Evolutionary conservation across 345 rosid species (phyloP).

Genomic region (Lumnitzera littorea): DNA sequence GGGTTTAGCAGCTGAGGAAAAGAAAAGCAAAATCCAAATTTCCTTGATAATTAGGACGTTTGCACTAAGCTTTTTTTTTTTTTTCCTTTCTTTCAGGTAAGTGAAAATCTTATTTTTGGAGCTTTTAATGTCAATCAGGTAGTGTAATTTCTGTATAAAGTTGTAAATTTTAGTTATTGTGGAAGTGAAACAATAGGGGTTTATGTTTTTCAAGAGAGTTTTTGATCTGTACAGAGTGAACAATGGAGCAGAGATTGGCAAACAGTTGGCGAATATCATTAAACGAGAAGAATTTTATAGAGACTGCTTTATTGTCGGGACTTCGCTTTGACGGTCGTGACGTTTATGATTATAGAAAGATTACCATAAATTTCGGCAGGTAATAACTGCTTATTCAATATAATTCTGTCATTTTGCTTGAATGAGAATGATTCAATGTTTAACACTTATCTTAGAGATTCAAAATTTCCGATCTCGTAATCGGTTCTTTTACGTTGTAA

Average conservation of each 20-base stretch:
- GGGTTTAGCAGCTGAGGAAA: too few species aligned
- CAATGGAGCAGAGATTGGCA: slow-evolving; percentile 75
- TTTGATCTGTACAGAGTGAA: background rate
- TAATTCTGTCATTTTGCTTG: background rate
- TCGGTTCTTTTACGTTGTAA: background rate
- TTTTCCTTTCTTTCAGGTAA: too few species aligned
- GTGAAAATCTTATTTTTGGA: too few species aligned
- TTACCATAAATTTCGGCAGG: slow-evolving; percentile 88
- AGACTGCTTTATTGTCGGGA: slow-evolving; percentile 71
- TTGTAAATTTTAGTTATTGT: too few species aligned
- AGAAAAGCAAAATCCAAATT: too few species aligned
- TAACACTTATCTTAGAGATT: background rate
- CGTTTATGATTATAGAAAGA: slow-evolving; percentile 74
- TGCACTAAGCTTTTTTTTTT: too few species aligned
- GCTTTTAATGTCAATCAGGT: too few species aligned
- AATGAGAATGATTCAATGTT: background rate
- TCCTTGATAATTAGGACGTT: too few species aligned
- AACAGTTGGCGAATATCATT: slow-evolving; percentile 68
- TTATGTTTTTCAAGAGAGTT: too few species aligned
- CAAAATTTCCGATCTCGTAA: background rate
- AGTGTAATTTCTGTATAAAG: too few species aligned
- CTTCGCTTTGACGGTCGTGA: slow-evolving; percentile 84
- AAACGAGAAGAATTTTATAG: slow-evolving; percentile 82
- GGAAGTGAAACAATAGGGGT: too few species aligned
- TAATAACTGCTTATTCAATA: slow-evolving; percentile 15